Base-by-base conservation (phyloP, 2,329 filamentous ascomycete species). In the Neofusicoccum parvum region DNA sequence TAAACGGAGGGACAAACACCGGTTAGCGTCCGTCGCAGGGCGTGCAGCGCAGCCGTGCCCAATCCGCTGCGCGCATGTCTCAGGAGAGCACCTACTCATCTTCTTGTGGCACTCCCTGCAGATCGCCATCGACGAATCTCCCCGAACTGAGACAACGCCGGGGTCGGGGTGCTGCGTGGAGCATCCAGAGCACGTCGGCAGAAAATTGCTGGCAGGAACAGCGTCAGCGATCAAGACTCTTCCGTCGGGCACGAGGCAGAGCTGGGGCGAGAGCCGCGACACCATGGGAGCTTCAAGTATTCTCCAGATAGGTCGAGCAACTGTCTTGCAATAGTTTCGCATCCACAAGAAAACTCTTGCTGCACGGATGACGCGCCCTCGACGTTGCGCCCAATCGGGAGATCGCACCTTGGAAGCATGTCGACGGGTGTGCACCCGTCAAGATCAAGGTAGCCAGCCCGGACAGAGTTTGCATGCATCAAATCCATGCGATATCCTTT, bases 51-150 rank as follows among this genome's bases (percentile, higher is more conserved):
- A 34, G 9, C 34, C 9, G 39, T 20, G 53, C 32, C 43, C 43
- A 46, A 59, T 23, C 20, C 20, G 20, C 20, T 23, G 20, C 20
- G 20, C 20, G 20, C 20, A 23, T 23, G 20, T 23, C 20, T 23
- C 20, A 23, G 20, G 20, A 23, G 20, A 12, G 23, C 41, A 45
- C 41, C 27, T 77, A 85, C 83, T 90, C 85, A 95, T 94, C 74
- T 89, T 90, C 62, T 84, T 83, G 80, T 95, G 92, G 75, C 92
- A 96, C 71, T 90, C 86, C 56, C 92, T 87, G 78, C 92, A 96
- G 43, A 92, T 85, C 66, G 92, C 91, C 72, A 88, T 88, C 23
- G 87, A 86, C 17, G 86, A 87, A 67, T 94, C 91, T 51, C 91
- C 91, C 32, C 90, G 85, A 5, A 94, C 90, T 4, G 90, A 88